Evolutionary conservation across 108 stramenopile species (phyloP).

Genomic region (Skeletonema menzelii): DNA sequence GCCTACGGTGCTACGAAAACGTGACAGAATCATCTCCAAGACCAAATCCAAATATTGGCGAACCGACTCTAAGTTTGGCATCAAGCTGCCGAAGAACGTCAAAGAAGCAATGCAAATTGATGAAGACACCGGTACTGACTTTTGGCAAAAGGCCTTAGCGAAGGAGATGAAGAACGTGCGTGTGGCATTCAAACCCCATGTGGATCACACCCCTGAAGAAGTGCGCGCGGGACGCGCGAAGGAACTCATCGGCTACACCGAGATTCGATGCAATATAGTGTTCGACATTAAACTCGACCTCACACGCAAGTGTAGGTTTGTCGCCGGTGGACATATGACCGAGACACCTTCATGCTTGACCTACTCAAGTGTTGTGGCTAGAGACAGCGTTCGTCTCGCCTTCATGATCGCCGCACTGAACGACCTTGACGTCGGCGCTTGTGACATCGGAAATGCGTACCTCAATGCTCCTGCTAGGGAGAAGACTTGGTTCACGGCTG

Average conservation of each 20-base stretch:
- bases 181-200: too few relatives aligned
- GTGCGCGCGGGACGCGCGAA: too few relatives aligned
- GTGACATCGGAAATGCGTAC: too few relatives aligned
- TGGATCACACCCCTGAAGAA: too few relatives aligned
- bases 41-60: slow-evolving; percentile 52
- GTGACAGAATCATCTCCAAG: slow-evolving; percentile 31
- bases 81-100: slow-evolving; percentile 25
- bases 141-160: slow-evolving; percentile 17
- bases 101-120: slow-evolving; percentile 24
- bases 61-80: slow-evolving; percentile 38
- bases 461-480: too few relatives aligned
- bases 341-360: slow-evolving; percentile 44
- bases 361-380: slow-evolving; percentile 53
- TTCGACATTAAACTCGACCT: too few relatives aligned
- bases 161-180: slow-evolving; percentile 10
- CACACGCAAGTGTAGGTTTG: too few relatives aligned
- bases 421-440: background rate
- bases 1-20: slow-evolving; percentile 3
- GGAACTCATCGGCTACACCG: too few relatives aligned
- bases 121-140: slow-evolving; percentile 7
- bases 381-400: slow-evolving; percentile 46
- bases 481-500: too few relatives aligned
- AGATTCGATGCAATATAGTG: too few relatives aligned
- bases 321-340: slow-evolving; percentile 19
- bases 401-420: slow-evolving; percentile 42